Conservation (phyloP, 495 filamentous ascomycete genomes). For the Annulohypoxylon stygium region DNA sequence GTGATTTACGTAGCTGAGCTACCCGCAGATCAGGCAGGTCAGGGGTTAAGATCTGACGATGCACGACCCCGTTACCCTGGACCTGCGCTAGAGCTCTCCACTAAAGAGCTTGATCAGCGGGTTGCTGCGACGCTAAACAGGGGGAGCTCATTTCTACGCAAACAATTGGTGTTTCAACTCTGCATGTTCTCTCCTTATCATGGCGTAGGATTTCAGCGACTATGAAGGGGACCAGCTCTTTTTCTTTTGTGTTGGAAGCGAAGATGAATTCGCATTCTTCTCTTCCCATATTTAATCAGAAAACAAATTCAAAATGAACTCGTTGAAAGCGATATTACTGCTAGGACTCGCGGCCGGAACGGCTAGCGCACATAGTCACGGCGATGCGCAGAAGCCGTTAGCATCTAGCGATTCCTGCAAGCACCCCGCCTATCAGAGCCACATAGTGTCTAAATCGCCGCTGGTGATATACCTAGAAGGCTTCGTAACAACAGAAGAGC, state of each 20-base stretch:
- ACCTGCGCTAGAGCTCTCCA: constrained; percentile 41
- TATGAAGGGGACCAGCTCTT: constrained; percentile 1
- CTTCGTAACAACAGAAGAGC: constrained; percentile 61
- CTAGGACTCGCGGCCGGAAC: constrained; percentile 36
- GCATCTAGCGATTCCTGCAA: constrained; percentile 48
- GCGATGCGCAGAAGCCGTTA: constrained; percentile 43
- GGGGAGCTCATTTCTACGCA: constrained; percentile 38
- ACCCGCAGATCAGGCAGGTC: constrained; percentile 43
- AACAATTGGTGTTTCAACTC: constrained; percentile 48
- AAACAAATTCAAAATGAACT: constrained; percentile 30
- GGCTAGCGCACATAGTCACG: constrained; percentile 40
- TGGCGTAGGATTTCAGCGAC: constrained; percentile 9
- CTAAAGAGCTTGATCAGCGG: constrained; percentile 26
- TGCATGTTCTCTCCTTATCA: constrained; percentile 43
- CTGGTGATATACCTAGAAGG: constrained; percentile 68
- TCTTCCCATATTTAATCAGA: constrained; percentile 7
- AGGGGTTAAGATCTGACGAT: constrained; percentile 46
- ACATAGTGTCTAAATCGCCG: constrained; percentile 66
- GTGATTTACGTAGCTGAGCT: constrained; percentile 25
- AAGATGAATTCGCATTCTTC: constrained; percentile 1
- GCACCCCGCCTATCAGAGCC: constrained; percentile 62
- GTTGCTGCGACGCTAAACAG: constrained; percentile 41
- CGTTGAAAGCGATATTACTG: constrained; percentile 42
- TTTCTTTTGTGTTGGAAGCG: not conserved
- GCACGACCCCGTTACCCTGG: constrained; percentile 36